Evolutionary conservation across 148 eudicot genomes (phyloP).

Genomic region (Persicaria tinctoria): DNA sequence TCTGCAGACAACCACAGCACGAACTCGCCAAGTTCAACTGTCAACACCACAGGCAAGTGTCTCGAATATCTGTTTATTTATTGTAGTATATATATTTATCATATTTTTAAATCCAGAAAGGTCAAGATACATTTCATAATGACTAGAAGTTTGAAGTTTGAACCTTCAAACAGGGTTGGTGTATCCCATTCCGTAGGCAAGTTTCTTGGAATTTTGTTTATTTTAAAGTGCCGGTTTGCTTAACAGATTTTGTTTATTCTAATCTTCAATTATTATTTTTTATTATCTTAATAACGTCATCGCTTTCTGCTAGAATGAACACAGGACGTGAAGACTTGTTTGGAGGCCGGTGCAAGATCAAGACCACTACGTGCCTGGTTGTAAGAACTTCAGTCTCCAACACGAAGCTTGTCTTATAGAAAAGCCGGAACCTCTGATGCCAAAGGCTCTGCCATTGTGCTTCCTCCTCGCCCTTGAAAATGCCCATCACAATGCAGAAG

Average conservation of each 20-base stretch:
- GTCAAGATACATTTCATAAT: neutral
- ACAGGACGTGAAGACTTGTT: slow-evolving; percentile 6
- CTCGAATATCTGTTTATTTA: neutral
- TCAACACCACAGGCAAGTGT: neutral
- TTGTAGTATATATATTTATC: neutral
- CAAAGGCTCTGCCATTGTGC: neutral
- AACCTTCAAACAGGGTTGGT: neutral
- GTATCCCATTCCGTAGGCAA: neutral
- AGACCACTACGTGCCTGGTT: slow-evolving; percentile 9
- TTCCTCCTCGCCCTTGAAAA: neutral
- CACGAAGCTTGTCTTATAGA: neutral
- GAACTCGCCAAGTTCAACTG: neutral
- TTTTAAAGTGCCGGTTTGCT: neutral
- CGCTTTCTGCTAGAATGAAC: neutral
- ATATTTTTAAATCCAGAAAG: neutral
- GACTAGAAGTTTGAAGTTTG: neutral
- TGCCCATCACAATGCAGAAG: slow-evolving; percentile 13
- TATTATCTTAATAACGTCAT: neutral
- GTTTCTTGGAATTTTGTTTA: neutral
- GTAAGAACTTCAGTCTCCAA: neutral
- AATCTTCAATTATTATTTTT: neutral
- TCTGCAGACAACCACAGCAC: neutral
- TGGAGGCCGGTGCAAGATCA: slow-evolving; percentile 1
- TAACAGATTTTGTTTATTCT: neutral
- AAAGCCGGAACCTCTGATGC: neutral